Evolutionary conservation across 2,329 filamentous ascomycete species (phyloP), one percentile per base, ranked within the genome.

Genomic region (Phoma sp.): DNA sequence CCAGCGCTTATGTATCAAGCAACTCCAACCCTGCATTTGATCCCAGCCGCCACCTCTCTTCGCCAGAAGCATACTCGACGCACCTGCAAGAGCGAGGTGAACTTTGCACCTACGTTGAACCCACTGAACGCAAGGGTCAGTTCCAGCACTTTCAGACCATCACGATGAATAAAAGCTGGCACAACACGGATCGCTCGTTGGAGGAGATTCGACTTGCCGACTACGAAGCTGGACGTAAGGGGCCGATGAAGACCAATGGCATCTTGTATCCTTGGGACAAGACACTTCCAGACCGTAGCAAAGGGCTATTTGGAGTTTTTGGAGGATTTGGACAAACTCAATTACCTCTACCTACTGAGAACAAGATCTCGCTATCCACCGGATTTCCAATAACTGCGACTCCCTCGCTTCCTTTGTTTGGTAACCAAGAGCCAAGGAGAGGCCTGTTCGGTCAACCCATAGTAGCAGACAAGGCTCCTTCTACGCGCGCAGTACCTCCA

Each of bases 121-220:
- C n/a, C 7, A 26, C 20, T 17, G 50, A 42, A n/a, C 3, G 7
- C 15, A 45, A 46, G 34, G 29, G 17, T 11, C 21, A 15, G 5
- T 38, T 39, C 20, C 32, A 53, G 11, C 55, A 56, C 15, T 57
- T 47, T 42, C 60, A 61, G 39, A 55, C 57, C 14, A 61, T 64
- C n/a, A 59, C 53, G 3, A 25, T 18, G 9, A 32, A 49, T 3
- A 42, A 42, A 11, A 20, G 4, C n/a, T 30, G 29, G 29, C 33
- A 40, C 38, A 32, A 23, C 15, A 33, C 42, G 9, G 54, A 60
- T 17, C 36, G 48, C 7, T 67, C 62, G 1, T 57, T 62, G 14
- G 64, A 67, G 29, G 61, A 67, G 42, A 47, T 65, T 10, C 34
- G 59, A 18, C 15, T 61, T 2, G 39, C 40, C 6, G 64, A 67